Evolutionary conservation across 1,284 basidiomycete genomes (phyloP).

Genomic region (Butyriboletus appendiculatus): DNA sequence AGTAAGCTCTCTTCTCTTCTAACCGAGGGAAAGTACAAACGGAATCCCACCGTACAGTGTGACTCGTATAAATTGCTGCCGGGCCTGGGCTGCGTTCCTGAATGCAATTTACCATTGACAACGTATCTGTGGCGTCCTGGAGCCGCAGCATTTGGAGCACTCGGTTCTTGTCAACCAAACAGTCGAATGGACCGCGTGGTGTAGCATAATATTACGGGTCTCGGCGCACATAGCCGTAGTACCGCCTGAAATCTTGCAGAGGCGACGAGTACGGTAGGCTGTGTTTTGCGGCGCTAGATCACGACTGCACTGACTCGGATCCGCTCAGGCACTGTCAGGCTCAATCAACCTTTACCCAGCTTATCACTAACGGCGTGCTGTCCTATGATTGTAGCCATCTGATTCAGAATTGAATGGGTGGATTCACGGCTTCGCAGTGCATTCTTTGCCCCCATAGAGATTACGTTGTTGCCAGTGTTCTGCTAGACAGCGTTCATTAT

Average conservation of each 20-base stretch:
- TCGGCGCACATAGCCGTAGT: neutral
- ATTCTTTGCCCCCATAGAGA: neutral
- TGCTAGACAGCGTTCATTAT: neutral
- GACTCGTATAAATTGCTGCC: neutral
- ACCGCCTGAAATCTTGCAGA: neutral
- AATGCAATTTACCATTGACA: neutral
- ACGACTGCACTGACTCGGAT: neutral
- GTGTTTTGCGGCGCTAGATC: neutral
- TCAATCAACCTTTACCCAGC: neutral
- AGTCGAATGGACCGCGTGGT: neutral
- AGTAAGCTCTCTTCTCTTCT: too few species aligned
- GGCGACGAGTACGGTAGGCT: neutral
- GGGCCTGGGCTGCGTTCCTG: too few species aligned
- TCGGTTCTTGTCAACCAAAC: neutral
- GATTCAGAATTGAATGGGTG: slow-evolving; percentile 4
- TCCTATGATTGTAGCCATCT: neutral
- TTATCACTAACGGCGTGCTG: neutral
- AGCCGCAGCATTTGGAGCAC: too few species aligned
- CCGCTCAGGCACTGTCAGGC: neutral
- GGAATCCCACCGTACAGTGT: neutral
- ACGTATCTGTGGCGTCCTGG: neutral
- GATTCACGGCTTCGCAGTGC: slow-evolving; percentile 6
- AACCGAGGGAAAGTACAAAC: neutral
- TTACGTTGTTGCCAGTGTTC: neutral
- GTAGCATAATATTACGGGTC: neutral